These are phyloP conservation scores for Gyromitra esculenta DNA, from an alignment of 2,329 filamentous ascomycete species.

Conservation along the genomic window DNA sequence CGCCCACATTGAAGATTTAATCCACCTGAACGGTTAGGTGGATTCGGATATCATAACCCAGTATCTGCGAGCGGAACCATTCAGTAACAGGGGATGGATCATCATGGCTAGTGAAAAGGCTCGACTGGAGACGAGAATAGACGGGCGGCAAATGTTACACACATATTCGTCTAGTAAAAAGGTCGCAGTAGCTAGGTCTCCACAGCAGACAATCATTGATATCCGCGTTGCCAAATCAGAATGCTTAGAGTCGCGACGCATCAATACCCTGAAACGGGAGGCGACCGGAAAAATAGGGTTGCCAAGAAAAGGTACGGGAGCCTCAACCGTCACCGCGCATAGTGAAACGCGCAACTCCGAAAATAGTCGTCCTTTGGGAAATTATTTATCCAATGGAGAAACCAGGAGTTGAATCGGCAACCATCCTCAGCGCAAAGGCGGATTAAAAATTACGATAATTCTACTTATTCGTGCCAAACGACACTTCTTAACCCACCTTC, in stretches of 20 bases:
- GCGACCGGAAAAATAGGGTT: conserved; percentile 21
- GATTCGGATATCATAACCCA: conserved; percentile 20
- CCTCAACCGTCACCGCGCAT: conserved; percentile 45
- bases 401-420: not conserved
- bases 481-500: not conserved
- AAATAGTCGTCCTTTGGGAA: conserved; percentile 35
- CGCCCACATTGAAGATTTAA: not conserved
- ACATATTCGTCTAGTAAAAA: conserved; percentile 5
- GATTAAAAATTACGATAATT: not conserved
- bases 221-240: conserved; percentile 21
- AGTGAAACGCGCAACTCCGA: conserved; percentile 26
- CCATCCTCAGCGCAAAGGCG: not conserved
- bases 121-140: conserved; percentile 45
- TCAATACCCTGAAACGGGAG: conserved; percentile 21
- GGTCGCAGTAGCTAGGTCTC: conserved; percentile 1
- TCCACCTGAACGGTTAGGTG: not conserved
- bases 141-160: conserved; percentile 43
- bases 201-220: conserved; percentile 12
- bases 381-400: conserved; percentile 18
- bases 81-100: conserved; percentile 8
- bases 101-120: conserved; percentile 2
- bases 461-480: not conserved
- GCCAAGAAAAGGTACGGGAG: conserved; percentile 43
- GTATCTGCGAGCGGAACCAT: conserved; percentile 3
- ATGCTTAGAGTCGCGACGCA: not conserved